A percentile compares a stretch with the other conserved stretches of the same genome.
Evolutionary conservation across 805 yeast species (phyloP).

Genomic region (Metschnikowia lunata): DNA sequence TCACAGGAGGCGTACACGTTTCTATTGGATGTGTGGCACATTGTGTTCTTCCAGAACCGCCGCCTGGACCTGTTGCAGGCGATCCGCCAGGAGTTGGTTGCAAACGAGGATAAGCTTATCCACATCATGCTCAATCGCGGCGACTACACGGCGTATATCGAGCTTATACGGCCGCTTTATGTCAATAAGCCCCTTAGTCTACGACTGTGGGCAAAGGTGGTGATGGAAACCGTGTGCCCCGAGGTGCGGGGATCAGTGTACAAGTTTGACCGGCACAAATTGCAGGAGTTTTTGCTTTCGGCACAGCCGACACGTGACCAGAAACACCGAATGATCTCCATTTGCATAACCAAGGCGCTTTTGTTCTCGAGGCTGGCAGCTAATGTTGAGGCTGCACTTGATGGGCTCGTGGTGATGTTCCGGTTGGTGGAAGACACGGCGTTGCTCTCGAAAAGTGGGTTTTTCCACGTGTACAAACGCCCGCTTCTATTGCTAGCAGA

Average conservation of each 20-base stretch:
- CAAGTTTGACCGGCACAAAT: background rate
- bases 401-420: background rate
- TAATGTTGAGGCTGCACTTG: background rate
- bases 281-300: slow-evolving; percentile 15
- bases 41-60: slow-evolving; percentile 13
- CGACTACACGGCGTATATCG: slow-evolving; percentile 20
- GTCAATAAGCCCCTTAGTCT: slow-evolving; percentile 11
- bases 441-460: background rate
- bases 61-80: background rate
- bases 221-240: slow-evolving; percentile 22
- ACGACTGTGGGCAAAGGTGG: slow-evolving; percentile 8
- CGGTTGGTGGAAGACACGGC: slow-evolving; percentile 1
- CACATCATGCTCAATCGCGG: slow-evolving; percentile 27
- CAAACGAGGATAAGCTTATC: slow-evolving; percentile 19
- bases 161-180: slow-evolving; percentile 10
- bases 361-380: slow-evolving; percentile 1
- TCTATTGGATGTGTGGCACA: slow-evolving; percentile 24
- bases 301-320: slow-evolving; percentile 7
- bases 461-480: slow-evolving; percentile 1
- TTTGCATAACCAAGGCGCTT: slow-evolving; percentile 17
- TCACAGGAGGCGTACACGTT: slow-evolving; percentile 16
- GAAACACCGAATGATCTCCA: slow-evolving; percentile 20
- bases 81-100: slow-evolving; percentile 11
- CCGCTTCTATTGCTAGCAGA: slow-evolving; percentile 2
- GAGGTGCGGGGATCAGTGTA: background rate